Conservation (phyloP, 768 basidiomycete genomes). For the Tricholoma flavovirens region DNA sequence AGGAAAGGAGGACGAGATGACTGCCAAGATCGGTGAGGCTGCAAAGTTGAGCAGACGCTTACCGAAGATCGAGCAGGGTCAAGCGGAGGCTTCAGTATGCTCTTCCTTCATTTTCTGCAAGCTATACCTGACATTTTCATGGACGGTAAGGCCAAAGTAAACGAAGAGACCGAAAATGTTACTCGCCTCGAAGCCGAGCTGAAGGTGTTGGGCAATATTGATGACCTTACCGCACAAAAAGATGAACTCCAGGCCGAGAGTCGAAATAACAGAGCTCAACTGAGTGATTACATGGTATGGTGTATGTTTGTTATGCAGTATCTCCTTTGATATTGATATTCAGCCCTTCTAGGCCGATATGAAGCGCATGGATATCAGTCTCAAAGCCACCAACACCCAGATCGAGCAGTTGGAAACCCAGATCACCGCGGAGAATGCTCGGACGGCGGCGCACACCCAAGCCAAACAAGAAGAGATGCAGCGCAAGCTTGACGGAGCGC, state of each 20-base stretch:
- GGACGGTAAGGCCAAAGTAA: conserved; percentile 22
- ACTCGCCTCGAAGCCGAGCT: conserved; percentile 25
- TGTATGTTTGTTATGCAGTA: neutral
- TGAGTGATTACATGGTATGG: conserved; percentile 43
- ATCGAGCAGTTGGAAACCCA: conserved; percentile 37
- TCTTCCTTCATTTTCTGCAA: neutral
- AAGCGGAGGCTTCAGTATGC: conserved; percentile 31
- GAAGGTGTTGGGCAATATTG: conserved; percentile 25
- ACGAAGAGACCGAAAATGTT: conserved; percentile 27
- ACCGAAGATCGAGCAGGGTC: conserved; percentile 32
- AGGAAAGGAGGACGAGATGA: conserved; percentile 58
- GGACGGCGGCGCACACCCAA: conserved; percentile 52
- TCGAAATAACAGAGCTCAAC: conserved; percentile 36
- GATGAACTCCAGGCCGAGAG: conserved; percentile 43
- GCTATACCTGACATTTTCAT: neutral
- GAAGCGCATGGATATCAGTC: conserved; percentile 39
- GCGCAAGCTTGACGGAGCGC: conserved; percentile 43
- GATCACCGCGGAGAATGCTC: conserved; percentile 49
- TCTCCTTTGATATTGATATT: neutral
- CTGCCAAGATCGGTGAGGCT: conserved; percentile 28
- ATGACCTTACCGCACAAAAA: conserved; percentile 30
- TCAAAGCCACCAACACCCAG: conserved; percentile 26
- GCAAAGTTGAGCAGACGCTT: conserved; percentile 29
- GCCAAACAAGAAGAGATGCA: conserved; percentile 56
- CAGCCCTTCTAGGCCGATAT: conserved; percentile 38